These are phyloP conservation scores for Neofusicoccum laricinum DNA, from an alignment of 2,329 filamentous ascomycete species.

Conservation along the genomic window DNA sequence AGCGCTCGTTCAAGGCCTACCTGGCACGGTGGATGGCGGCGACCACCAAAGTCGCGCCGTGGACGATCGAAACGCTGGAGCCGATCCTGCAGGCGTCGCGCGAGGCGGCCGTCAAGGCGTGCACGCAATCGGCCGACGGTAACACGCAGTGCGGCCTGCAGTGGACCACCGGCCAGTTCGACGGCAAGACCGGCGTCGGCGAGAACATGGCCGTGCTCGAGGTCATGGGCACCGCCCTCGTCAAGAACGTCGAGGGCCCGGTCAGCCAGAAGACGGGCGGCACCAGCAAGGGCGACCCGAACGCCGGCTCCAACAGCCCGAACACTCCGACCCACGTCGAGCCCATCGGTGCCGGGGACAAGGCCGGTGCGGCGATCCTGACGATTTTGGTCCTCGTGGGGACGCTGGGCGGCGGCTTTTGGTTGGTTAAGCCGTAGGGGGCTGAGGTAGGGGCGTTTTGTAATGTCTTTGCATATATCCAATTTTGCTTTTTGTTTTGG, in stretches of 20 bases:
- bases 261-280: constrained; percentile 52
- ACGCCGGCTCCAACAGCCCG: constrained; percentile 33
- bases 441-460: too few species aligned
- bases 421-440: constrained; percentile 41
- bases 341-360: constrained; percentile 58
- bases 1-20: constrained; percentile 47
- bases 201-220: constrained; percentile 60
- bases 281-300: constrained; percentile 47
- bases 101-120: constrained; percentile 53
- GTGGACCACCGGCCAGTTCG: constrained; percentile 44
- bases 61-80: constrained; percentile 42
- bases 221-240: constrained; percentile 45
- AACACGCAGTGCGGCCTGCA: constrained; percentile 46
- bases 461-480: not conserved
- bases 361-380: constrained; percentile 64
- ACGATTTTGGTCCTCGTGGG: constrained; percentile 58
- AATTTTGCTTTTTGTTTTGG: not conserved
- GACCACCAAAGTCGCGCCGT: constrained; percentile 40
- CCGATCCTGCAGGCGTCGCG: constrained; percentile 55
- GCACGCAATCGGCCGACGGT: constrained; percentile 50
- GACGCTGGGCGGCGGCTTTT: constrained; percentile 54
- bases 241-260: constrained; percentile 3
- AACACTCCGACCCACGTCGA: constrained; percentile 28
- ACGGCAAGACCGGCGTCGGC: constrained; percentile 51
- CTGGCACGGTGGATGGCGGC: constrained; percentile 43